Evolutionary conservation across 768 basidiomycete genomes (phyloP).

Genomic region (Xerocomellus dryophilus): DNA sequence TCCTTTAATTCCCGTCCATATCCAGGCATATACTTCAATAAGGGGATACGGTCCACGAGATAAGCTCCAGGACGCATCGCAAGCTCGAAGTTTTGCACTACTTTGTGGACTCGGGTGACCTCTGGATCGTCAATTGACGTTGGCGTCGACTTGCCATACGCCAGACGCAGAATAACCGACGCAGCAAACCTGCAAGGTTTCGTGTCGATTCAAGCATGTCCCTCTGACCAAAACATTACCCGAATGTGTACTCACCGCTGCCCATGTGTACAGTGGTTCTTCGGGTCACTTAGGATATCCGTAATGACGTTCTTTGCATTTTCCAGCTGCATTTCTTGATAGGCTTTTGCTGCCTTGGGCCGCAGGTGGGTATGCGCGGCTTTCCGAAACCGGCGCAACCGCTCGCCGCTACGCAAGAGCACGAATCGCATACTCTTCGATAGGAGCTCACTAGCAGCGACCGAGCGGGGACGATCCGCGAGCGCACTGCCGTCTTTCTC

Average conservation of each 20-base stretch:
- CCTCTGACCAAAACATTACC: no score
- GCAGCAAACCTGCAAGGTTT: conserved; percentile 22
- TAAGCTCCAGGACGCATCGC: conserved; percentile 33
- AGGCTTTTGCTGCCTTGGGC: conserved; percentile 41
- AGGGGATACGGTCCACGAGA: conserved; percentile 34
- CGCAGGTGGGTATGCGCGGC: conserved; percentile 54
- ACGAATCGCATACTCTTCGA: conserved; percentile 51
- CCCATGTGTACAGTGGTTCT: conserved; percentile 41
- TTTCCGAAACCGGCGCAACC: conserved; percentile 52
- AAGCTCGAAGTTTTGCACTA: conserved; percentile 21
- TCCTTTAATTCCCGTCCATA: no score
- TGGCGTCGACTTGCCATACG: no score
- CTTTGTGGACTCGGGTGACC: conserved; percentile 16
- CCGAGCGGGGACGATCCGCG: conserved; percentile 47
- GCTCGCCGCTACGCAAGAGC: conserved; percentile 21
- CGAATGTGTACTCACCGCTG: conserved; percentile 38
- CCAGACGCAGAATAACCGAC: no score
- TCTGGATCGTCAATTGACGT: conserved; percentile 22
- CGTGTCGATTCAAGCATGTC: neutral
- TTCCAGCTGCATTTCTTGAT: conserved; percentile 43
- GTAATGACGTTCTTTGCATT: conserved; percentile 23
- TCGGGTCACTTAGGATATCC: conserved; percentile 33
- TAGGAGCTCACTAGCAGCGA: conserved; percentile 52
- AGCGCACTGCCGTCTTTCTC: conserved; percentile 52
- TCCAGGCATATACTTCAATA: conserved; percentile 49